Evolutionary conservation across 805 yeast genomes (phyloP), one percentile per base, ranked within the genome.

Genomic region (Candida broadrunensis): DNA sequence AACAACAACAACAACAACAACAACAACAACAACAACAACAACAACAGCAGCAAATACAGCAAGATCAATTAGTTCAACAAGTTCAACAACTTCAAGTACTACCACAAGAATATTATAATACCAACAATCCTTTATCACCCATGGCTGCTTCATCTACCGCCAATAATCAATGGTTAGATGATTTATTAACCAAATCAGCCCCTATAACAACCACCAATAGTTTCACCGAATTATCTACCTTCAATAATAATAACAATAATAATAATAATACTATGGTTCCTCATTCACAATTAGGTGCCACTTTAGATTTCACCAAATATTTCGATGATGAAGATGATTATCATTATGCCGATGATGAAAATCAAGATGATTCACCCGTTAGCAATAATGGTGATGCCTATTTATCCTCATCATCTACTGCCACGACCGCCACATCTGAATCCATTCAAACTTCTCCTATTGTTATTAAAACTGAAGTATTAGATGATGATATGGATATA

Each of bases 191-290:
- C 23, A 34, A 42, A 17, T 51, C 56, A 15, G 58, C 53, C 1
- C 58, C 58, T 15, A 38, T 54, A 24, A 46, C 56, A 12, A 42
- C 56, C 13, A 40, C 45, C 27, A 50, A 47, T 33, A 46, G 49
- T 37, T 41, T 35, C 25, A 30, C 43, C 11, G 35, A 32, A 9
- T 27, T 36, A 23, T 30, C 36, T 30, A 37, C 36, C 33, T 20
- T 37, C 34, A 36, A 21, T 15, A 15, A 15, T 29, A 25, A 7
- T 25, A 8, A 25, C 5, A 7, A 29, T 8, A 5, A 8, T 5
- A 5, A 29, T 5, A 6, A 14, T 14, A 4, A 8, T 5, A 7
- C n/a, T 5, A 17, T 14, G 14, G 18, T 14, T 5, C 17, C 4
- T 5, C 32, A 14, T 5, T 11, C 5, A 29, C 32, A 29, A 15